These are phyloP conservation scores for Penicillium palitans DNA, from an alignment of 2,329 filamentous ascomycete species.

Conservation along the genomic window DNA sequence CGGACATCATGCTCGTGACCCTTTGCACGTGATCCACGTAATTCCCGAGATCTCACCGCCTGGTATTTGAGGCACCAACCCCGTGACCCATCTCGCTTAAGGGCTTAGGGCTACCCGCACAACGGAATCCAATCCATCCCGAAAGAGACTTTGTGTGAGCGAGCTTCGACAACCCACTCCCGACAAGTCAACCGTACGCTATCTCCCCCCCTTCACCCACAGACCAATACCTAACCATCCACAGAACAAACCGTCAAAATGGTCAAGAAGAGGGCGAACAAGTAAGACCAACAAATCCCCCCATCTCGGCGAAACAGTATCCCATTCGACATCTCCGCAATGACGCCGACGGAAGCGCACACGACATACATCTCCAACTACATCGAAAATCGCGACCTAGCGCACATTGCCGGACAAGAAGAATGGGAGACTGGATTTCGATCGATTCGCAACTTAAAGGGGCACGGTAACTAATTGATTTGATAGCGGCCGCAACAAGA, in stretches of 20 bases:
- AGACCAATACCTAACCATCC: slow-evolving; percentile 33
- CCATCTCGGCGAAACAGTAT: slow-evolving; percentile 25
- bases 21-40: slow-evolving; percentile 14
- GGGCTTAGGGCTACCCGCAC: slow-evolving; percentile 42
- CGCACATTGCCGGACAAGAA: slow-evolving; percentile 23
- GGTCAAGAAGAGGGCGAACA: slow-evolving; percentile 76
- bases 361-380: slow-evolving; percentile 5
- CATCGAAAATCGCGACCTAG: slow-evolving; percentile 10
- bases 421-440: slow-evolving; percentile 23
- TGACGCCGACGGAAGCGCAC: slow-evolving; percentile 21
- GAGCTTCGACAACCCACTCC: slow-evolving; percentile 42
- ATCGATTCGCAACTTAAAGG: slow-evolving; percentile 7
- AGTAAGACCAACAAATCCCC: slow-evolving; percentile 53
- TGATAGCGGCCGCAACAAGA: slow-evolving; percentile 95
- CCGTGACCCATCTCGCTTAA: slow-evolving; percentile 41
- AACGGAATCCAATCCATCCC: slow-evolving; percentile 39
- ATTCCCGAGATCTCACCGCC: neutral
- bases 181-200: slow-evolving; percentile 44
- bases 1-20: slow-evolving; percentile 10
- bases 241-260: slow-evolving; percentile 59
- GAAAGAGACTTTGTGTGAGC: slow-evolving; percentile 35
- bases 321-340: slow-evolving; percentile 32
- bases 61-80: slow-evolving; percentile 11
- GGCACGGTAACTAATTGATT: slow-evolving; percentile 26
- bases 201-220: slow-evolving; percentile 24